These are phyloP conservation scores for Alternaria arborescens DNA, from an alignment of 2,329 filamentous ascomycete species.

Conservation along the genomic window DNA sequence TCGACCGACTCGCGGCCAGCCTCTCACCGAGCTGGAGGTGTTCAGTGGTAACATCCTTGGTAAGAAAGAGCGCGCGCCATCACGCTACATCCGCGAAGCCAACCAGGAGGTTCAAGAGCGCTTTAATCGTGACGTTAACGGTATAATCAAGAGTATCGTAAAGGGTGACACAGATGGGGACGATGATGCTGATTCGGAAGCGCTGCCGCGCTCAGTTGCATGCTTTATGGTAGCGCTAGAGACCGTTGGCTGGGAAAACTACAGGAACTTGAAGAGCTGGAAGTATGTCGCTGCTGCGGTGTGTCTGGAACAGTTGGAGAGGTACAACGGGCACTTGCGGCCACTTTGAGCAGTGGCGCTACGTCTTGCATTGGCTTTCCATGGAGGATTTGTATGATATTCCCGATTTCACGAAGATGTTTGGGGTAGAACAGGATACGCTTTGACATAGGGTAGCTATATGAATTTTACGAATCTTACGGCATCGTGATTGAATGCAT, in stretches of 20 bases:
- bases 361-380: not conserved
- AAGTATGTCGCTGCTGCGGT: conserved; percentile 62
- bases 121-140: conserved; percentile 55
- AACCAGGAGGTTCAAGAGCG: conserved; percentile 51
- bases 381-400: not conserved
- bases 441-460: not conserved
- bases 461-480: not conserved
- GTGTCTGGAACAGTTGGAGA: conserved; percentile 60
- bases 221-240: conserved; percentile 57
- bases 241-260: conserved; percentile 38
- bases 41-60: conserved; percentile 67
- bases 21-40: conserved; percentile 52
- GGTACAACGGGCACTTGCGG: conserved; percentile 25
- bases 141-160: conserved; percentile 56
- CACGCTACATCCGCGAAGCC: conserved; percentile 40
- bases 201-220: conserved; percentile 60
- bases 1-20: conserved; percentile 36
- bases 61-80: conserved; percentile 53
- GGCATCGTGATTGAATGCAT: not conserved
- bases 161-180: conserved; percentile 47
- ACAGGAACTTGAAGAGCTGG: conserved; percentile 57
- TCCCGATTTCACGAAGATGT: not conserved
- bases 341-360: conserved; percentile 20
- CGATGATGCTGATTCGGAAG: conserved; percentile 44
- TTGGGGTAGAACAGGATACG: not conserved